Base-by-base conservation (phyloP, 139 green algal genomes). In the Yamagishiella unicocca region DNA sequence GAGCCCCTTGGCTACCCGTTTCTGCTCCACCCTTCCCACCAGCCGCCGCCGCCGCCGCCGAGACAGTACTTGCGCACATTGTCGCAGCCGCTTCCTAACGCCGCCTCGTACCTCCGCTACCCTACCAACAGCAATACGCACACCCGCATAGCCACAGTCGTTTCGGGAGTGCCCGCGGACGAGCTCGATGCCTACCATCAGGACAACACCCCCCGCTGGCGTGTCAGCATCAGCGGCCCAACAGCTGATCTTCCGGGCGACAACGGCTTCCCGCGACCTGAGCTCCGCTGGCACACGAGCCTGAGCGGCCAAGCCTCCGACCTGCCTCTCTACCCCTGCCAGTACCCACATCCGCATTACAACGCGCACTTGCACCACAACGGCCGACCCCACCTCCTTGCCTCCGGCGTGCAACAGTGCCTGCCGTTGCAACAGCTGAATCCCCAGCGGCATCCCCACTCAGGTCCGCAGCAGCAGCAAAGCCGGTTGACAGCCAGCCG, bases 141-240 rank as follows among this genome's bases (percentile, higher is more conserved):
- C n/a, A n/a, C n/a, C n/a, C n/a, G n/a, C n/a, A n/a, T n/a, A n/a
- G n/a, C n/a, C n/a, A n/a, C n/a, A n/a, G n/a, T n/a, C n/a, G n/a
- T n/a, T n/a, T n/a, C n/a, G n/a, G n/a, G n/a, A n/a, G n/a, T n/a
- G n/a, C n/a, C n/a, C n/a, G n/a, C n/a, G n/a, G n/a, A n/a, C n/a
- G n/a, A n/a, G n/a, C n/a, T n/a, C n/a, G 29, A n/a, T 71, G 31
- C n/a, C 62, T 33, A 12, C 66, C 66, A 25, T 29, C 31, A 25
- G 33, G 33, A 46, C 66, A 29, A 74, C 21, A 33, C 19, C 27
- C 72, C 76, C 7, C 77, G 55, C 25, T 84, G 55, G 54, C 77
- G 77, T 19, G 55, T 58, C 35, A 84, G 77, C 77, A 84, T 84
- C 38, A 84, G 77, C 77, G 77, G 77, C 10, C 77, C 77, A 37